Percentiles rank a stretch among this genome's conserved stretches.
phyloP scores from a whole-genome alignment of 352 stramenopile species.

The Phytopythium delawarense region DNA sequence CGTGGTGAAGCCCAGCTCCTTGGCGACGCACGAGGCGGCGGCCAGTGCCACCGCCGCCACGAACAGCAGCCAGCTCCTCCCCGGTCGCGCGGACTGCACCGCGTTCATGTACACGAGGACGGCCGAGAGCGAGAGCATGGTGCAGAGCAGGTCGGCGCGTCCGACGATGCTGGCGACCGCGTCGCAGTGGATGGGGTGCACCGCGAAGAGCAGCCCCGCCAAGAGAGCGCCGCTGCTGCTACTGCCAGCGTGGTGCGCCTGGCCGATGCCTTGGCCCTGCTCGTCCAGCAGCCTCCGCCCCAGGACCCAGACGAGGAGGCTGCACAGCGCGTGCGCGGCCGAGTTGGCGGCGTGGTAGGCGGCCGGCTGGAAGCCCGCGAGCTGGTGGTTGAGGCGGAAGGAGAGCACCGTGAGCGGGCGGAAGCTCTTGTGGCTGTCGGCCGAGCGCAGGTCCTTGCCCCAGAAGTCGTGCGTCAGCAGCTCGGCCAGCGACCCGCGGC shows the following conservation, averaged over 20 bases:
- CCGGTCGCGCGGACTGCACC: background rate
- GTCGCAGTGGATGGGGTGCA: conserved; percentile 91
- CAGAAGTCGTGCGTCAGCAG: conserved; percentile 88
- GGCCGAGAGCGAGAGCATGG: conserved; percentile 51
- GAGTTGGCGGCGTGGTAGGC: conserved; percentile 81
- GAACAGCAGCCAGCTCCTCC: conserved; percentile 20
- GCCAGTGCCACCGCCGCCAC: conserved; percentile 15
- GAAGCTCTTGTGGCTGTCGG: conserved; percentile 86
- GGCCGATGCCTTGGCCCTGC: background rate
- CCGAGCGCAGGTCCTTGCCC: conserved; percentile 56
- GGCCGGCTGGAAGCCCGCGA: conserved; percentile 38
- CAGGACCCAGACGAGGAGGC: conserved; percentile 53
- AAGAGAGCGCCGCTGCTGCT: conserved; percentile 5
- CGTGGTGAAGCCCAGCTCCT: conserved; percentile 85
- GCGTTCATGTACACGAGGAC: conserved; percentile 53
- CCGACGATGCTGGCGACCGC: conserved; percentile 89
- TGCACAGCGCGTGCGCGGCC: conserved; percentile 53
- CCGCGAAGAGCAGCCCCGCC: conserved; percentile 83
- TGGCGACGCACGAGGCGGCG: conserved; percentile 63
- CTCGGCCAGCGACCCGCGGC: conserved; percentile 21
- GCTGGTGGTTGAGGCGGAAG: conserved; percentile 58
- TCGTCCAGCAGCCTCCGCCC: conserved; percentile 27
- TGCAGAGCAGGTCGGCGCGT: conserved; percentile 86
- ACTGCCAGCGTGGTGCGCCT: too few species aligned
- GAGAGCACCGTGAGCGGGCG: conserved; percentile 75